phyloP scores from a whole-genome alignment of 306 rosid species.

The Vachellia collinsii region DNA sequence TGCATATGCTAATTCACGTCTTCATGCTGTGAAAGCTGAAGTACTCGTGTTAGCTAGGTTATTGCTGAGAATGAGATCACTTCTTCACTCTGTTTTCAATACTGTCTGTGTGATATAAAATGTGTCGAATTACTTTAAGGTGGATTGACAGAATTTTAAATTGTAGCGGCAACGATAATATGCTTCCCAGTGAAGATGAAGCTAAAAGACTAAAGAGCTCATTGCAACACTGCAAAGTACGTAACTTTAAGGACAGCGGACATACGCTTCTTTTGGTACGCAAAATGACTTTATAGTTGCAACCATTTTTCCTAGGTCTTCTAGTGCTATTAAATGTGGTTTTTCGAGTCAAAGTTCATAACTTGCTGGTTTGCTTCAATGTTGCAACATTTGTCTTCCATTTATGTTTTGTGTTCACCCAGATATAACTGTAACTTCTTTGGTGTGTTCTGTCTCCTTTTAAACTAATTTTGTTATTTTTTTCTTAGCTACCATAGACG shows the following conservation, averaged over 20 bases:
- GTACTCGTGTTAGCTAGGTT: slow-evolving; percentile 95
- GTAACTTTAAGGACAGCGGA: slow-evolving; percentile 76
- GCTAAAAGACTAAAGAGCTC: slow-evolving; percentile 59
- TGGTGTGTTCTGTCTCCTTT: not conserved
- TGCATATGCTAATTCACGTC: slow-evolving; percentile 90
- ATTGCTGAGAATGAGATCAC: slow-evolving; percentile 23
- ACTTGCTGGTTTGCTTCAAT: slow-evolving; percentile 10
- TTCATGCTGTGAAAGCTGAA: slow-evolving; percentile 94
- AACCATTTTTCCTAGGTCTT: slow-evolving; percentile 11
- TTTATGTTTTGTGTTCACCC: not conserved
- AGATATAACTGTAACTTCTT: not conserved
- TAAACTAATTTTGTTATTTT: not conserved
- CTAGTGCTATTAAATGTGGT: not conserved
- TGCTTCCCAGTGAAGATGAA: slow-evolving; percentile 91
- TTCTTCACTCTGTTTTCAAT: slow-evolving; percentile 21
- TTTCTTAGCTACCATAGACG: not conserved
- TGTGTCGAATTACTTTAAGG: slow-evolving; percentile 32
- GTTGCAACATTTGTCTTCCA: not conserved
- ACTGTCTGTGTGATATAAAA: not conserved
- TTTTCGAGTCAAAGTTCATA: not conserved
- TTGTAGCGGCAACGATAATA: slow-evolving; percentile 85
- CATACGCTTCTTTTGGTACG: slow-evolving; percentile 95
- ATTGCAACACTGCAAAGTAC: slow-evolving; percentile 66
- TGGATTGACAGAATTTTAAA: slow-evolving; percentile 38
- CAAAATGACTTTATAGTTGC: slow-evolving; percentile 29